Evolutionary conservation across 257 asterid genomes (phyloP).

Genomic region (Solanum appendiculatum): DNA sequence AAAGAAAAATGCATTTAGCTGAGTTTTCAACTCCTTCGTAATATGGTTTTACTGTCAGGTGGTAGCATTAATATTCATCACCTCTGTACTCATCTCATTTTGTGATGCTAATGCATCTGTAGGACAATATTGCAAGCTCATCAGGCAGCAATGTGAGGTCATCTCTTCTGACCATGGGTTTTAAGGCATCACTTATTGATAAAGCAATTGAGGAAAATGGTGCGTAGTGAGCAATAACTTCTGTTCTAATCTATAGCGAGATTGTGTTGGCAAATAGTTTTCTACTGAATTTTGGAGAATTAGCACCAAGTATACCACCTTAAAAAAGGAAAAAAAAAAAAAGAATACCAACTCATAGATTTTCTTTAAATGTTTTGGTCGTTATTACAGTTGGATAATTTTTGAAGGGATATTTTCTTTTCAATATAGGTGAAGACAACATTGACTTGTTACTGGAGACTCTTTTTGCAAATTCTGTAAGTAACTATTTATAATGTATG

Average conservation of each 20-base stretch:
- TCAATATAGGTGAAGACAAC: slow-evolving; percentile 53
- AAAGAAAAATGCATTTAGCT: neutral
- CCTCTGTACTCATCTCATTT: neutral
- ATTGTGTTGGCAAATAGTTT: slow-evolving; percentile 2
- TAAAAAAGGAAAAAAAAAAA: neutral
- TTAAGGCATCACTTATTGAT: slow-evolving; percentile 58
- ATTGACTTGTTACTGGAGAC: slow-evolving; percentile 65
- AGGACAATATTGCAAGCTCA: slow-evolving; percentile 72
- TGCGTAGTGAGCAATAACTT: slow-evolving; percentile 9
- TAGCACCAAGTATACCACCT: neutral
- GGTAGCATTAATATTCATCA: neutral
- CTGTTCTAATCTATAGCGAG: neutral
- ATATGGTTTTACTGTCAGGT: neutral
- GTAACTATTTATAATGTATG: slow-evolving; percentile 9
- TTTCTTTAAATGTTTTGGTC: neutral
- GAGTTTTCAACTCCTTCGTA: neutral
- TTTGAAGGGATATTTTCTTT: slow-evolving; percentile 8
- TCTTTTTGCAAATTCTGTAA: slow-evolving; percentile 68
- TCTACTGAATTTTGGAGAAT: neutral
- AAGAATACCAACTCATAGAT: neutral
- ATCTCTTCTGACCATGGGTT: slow-evolving; percentile 83
- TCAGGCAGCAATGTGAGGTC: slow-evolving; percentile 56
- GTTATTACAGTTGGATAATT: neutral
- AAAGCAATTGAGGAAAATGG: slow-evolving; percentile 75
- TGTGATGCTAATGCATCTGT: slow-evolving; percentile 2